phyloP scores from a whole-genome alignment of 306 rosid genomes.

The Benincasa hispida region DNA sequence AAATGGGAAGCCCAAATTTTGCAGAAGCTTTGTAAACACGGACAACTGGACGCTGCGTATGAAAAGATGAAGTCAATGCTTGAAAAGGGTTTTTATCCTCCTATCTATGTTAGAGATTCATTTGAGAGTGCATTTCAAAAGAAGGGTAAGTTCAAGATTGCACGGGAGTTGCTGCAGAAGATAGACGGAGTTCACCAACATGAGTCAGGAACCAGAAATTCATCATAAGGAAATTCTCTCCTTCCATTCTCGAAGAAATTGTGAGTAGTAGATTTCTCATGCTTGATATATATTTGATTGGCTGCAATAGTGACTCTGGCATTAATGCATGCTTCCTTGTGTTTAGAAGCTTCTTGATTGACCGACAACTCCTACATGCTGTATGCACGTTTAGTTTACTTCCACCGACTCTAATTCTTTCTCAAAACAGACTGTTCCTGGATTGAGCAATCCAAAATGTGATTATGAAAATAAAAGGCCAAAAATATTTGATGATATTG shows the following conservation, averaged over 20 bases:
- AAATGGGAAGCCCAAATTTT: conserved; percentile 42
- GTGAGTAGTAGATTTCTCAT: conserved; percentile 1
- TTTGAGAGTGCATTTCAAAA: conserved; percentile 35
- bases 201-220: not conserved
- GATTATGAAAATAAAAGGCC: not conserved
- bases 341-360: not conserved
- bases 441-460: not conserved
- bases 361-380: not conserved
- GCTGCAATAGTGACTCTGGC: not conserved
- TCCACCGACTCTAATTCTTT: not conserved
- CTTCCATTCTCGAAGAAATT: not conserved
- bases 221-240: not conserved
- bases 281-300: not conserved
- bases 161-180: conserved; percentile 35
- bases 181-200: conserved; percentile 6
- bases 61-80: conserved; percentile 47
- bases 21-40: conserved; percentile 44
- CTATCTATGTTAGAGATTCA: conserved; percentile 41
- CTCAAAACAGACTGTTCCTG: not conserved
- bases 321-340: not conserved
- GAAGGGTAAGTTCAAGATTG: conserved; percentile 36
- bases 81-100: conserved; percentile 34
- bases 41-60: conserved; percentile 39
- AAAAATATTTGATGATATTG: not conserved
- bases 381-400: not conserved